These are phyloP conservation scores for Cytospora piceae DNA, from an alignment of 2,329 filamentous ascomycete species.

Conservation along the genomic window DNA sequence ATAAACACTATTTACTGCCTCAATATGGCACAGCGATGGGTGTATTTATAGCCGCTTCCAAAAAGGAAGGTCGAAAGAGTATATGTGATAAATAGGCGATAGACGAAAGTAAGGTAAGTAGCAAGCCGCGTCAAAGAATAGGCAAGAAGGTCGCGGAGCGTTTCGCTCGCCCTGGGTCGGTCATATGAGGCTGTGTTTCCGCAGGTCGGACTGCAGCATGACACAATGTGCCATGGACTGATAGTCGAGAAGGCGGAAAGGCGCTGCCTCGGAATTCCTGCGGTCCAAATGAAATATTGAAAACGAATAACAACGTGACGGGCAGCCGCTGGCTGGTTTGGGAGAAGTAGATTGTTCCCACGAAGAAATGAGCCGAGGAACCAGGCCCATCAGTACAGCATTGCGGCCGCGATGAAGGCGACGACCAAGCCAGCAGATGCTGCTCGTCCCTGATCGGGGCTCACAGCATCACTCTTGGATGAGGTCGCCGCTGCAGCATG, in stretches of 20 bases:
- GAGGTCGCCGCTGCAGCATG: constrained; percentile 34
- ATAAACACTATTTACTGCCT: constrained; percentile 28
- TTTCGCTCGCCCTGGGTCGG: constrained; percentile 9
- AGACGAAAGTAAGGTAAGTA: constrained; percentile 20
- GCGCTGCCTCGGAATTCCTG: constrained; percentile 18
- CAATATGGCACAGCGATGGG: constrained; percentile 10
- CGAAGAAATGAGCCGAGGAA: constrained; percentile 41
- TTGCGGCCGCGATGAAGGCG: constrained; percentile 57
- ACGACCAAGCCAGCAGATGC: constrained; percentile 59
- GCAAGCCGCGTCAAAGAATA: constrained; percentile 24
- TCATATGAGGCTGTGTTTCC: not conserved
- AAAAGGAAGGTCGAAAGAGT: constrained; percentile 7
- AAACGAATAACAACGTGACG: constrained; percentile 1
- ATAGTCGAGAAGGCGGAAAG: constrained; percentile 4
- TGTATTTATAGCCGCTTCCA: constrained; percentile 23
- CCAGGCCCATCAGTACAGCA: constrained; percentile 46
- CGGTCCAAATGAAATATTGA: constrained; percentile 5
- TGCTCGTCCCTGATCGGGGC: constrained; percentile 51
- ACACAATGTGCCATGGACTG: not conserved
- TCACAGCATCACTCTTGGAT: constrained; percentile 48
- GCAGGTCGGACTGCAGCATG: constrained; percentile 1
- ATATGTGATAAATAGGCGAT: constrained; percentile 22
- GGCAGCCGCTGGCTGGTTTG: constrained; percentile 17
- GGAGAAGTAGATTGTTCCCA: constrained; percentile 24
- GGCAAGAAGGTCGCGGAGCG: constrained; percentile 20